phyloP scores from a whole-genome alignment of 805 yeast species.

The Saccharomycopsis selenospora region DNA sequence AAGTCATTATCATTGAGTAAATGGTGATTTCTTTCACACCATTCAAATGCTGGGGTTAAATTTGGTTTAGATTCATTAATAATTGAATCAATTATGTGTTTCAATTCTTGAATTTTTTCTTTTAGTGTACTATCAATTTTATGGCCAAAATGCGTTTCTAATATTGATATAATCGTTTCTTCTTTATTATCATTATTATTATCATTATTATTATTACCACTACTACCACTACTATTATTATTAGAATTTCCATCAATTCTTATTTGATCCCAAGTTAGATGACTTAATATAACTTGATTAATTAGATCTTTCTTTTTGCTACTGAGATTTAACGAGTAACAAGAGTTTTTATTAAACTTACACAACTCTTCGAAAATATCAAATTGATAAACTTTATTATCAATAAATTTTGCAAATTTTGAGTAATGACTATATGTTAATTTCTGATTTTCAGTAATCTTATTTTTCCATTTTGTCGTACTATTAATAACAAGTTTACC shows the following conservation, averaged over 20 bases:
- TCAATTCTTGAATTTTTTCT: background rate
- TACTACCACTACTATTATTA: too few relatives aligned
- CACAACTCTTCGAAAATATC: conserved; percentile 14
- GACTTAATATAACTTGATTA: conserved; percentile 18
- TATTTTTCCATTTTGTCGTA: conserved; percentile 10
- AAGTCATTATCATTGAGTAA: conserved; percentile 28
- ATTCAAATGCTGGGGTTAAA: conserved; percentile 28
- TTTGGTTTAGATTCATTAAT: conserved; percentile 16
- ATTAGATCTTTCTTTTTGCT: conserved; percentile 13
- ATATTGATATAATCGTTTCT: background rate
- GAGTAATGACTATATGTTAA: conserved; percentile 6
- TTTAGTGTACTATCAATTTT: background rate
- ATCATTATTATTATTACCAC: background rate
- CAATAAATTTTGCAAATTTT: conserved; percentile 12
- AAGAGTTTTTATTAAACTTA: conserved; percentile 5
- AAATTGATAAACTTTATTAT: conserved; percentile 18
- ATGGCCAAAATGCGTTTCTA: conserved; percentile 9
- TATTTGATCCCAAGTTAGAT: conserved; percentile 1
- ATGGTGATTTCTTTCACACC: conserved; percentile 26
- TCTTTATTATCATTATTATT: background rate
- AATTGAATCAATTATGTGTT: conserved; percentile 6
- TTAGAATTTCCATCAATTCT: background rate
- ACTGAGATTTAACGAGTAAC: conserved; percentile 7
- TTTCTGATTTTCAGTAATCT: conserved; percentile 9
- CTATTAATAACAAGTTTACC: background rate